Evolutionary conservation across 176 grass and related monocot species (phyloP).

Genomic region (Aegilops longissima): DNA sequence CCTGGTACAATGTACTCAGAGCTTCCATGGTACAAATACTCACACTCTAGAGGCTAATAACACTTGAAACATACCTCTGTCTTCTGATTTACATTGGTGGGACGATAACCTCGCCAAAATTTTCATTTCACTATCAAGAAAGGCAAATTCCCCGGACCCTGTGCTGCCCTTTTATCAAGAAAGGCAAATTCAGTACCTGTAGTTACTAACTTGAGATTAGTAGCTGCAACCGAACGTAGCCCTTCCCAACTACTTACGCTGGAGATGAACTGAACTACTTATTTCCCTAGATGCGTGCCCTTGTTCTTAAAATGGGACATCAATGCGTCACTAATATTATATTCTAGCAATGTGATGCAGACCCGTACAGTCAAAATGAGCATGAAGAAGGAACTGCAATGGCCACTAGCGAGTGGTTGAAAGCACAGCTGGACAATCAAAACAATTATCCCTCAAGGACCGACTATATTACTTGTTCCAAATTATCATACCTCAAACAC

Average conservation of each 20-base stretch:
- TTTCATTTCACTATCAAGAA: background rate
- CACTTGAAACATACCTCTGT: constrained; percentile 29
- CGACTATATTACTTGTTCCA: background rate
- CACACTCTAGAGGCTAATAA: background rate
- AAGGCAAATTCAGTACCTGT: constrained; percentile 27
- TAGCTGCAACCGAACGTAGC: background rate
- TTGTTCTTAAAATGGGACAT: background rate
- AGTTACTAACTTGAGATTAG: constrained; percentile 16
- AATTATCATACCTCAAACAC: background rate
- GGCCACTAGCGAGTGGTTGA: background rate
- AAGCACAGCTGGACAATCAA: background rate
- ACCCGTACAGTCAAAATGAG: background rate
- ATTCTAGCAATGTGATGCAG: background rate
- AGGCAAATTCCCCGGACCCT: too few relatives aligned
- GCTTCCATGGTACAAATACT: background rate
- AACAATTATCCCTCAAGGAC: constrained; percentile 4
- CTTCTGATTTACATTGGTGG: background rate
- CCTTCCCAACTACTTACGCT: too few relatives aligned
- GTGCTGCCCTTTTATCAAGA: background rate
- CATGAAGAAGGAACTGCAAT: background rate
- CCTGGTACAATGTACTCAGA: constrained; percentile 1
- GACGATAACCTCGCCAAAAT: constrained; percentile 15
- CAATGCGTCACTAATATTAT: constrained; percentile 9
- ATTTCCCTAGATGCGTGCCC: background rate
- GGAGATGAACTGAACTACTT: background rate